Evolutionary conservation across 495 filamentous ascomycete species (phyloP), one percentile per base, ranked within the genome.

Genomic region (Lineolata rhizophorae): DNA sequence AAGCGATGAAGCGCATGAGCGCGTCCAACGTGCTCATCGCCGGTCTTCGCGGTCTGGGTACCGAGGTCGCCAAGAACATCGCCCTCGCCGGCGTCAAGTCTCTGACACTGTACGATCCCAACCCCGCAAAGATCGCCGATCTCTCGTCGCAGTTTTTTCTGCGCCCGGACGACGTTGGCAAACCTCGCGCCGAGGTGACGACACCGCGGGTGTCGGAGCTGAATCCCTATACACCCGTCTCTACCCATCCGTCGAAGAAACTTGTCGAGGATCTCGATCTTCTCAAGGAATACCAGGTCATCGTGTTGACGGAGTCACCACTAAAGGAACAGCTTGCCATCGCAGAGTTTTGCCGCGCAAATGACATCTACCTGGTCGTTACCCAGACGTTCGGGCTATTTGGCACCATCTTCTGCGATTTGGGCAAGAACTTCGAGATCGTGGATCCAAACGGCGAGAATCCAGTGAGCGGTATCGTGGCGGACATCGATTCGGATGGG

Each of bases 1-100:
- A 99, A 60, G 90, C 90, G 32, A 99, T 99, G 90, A 95, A 91
- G 60, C 78, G 84, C 35, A 99, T 99, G 90, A 66, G 83, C 50
- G 76, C 82, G 30, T 95, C 90, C 14, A 83, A 95, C 51, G 70
- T 99, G 27, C 75, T 99, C 13, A 67, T 99, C 32, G 77, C 82
- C 32, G 90, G 90, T 32, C 56, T 94, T 42, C 81, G 83, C 50
- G 87, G 90, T 13, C 66, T 99, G 20, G 90, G 90, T 56, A 83
- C 93, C 30, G 90, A 99, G 56, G 92, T 99, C 47, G 85, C 90
- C 41, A 99, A 99, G 63, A 95, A 99, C 43, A 79, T 99, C 49
- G 90, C 87, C 20, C 77, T 99, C 41, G 90, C 90, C 36, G 90
- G 90, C 45, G 90, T 81, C 45, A 81, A 81, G 43, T 78, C 73